Base-by-base conservation (phyloP, 1,284 basidiomycete genomes). In the Sphagnurus paluster region DNA sequence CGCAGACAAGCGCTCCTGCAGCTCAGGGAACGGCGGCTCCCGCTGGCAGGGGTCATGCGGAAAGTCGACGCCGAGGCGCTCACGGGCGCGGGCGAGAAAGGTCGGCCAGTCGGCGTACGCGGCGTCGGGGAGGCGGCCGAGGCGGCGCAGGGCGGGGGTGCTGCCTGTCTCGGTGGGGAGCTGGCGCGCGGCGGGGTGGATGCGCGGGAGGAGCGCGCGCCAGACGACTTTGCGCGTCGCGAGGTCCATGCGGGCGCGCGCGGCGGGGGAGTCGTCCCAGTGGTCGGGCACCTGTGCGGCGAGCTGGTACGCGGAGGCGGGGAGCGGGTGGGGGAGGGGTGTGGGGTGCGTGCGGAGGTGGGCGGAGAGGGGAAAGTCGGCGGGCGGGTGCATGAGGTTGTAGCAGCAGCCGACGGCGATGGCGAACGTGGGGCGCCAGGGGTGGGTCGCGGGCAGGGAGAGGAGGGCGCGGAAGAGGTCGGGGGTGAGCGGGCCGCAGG, bases 201-300 rank as follows among this genome's bases (percentile, higher is more conserved):
- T 33, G 29, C 57, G 43, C 4, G 57, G 61, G 1, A 81, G 56
- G 20, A 86, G 64, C 1, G 84, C 83, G 13, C 85, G 70, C 75
- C 82, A 88, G 7, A 78, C 75, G 25, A 87, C 74, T 58, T 87
- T 87, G 19, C 76, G 71, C 32, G 82, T 63, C 1, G 82, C 72
- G 0, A 85, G 65, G 53, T 67, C 33, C 59, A 64, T 77, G 60
- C 79, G 55, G 61, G 71, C 43, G 55, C 65, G 8, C 65, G 76
- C 19, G 64, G 64, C 57, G 70, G 74, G 13, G 24, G 58, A 55
- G 30, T 56, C 50, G 11, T 66, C 55, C 74, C 72, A 75, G 16
- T 66, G 60, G 5, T 57, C 51, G 6, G 74, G 74, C 6, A 73
- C 63, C 49, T 76, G 74, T 0, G 74, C 64, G 2, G 85, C 84